Base-by-base conservation (phyloP, 306 rosid species). In the Carpinus viminea region DNA sequence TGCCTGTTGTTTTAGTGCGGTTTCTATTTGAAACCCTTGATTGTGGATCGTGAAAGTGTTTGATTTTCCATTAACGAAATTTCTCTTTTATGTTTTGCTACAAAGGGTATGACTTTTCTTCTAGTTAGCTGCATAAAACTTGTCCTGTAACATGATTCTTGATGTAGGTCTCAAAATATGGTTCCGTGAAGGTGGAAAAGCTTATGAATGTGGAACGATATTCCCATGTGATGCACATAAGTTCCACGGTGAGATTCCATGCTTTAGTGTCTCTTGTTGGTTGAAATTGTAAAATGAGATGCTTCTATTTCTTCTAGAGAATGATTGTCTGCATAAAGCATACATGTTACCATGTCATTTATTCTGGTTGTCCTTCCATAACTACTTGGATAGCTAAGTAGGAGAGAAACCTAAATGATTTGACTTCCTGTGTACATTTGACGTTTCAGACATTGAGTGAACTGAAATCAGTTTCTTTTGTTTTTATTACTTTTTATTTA, bases 141-240 rank as follows among this genome's bases (percentile, higher is more conserved):
- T 73, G 83, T 83, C 71, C 76, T 64, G 56, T 78, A 46, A 72
- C 68, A 68, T 51, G 81, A 78, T 68, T 79, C 24, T 66, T 34
- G 73, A 72, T 77, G 81, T 50, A 94, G 98, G 98, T 94, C 51
- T 79, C 94, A 7, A 85, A 87, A 72, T 45, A 54, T 75, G 93
- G 98, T 51, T 88, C 96, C 0, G 97, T 94, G 52, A 89, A 89
- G 54, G 98, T 94, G 65, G 97, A 94, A 73, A 82, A 77, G 83
- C 87, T 91, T 28, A 94, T 94, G 98, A 73, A 90, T 17, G 41
- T 94, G 0, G 97, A 94, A 78, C 83, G 91, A 11, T 92, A 94
- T 82, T 94, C 97, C 48, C 97, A 92, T 74, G 98, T 94, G 34
- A 94, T 94, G 98, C 98, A 94, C 83, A 94, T 92, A 71, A 94